These are phyloP conservation scores for Penicilliopsis zonata DNA, from an alignment of 495 filamentous ascomycete species.

Conservation along the genomic window DNA sequence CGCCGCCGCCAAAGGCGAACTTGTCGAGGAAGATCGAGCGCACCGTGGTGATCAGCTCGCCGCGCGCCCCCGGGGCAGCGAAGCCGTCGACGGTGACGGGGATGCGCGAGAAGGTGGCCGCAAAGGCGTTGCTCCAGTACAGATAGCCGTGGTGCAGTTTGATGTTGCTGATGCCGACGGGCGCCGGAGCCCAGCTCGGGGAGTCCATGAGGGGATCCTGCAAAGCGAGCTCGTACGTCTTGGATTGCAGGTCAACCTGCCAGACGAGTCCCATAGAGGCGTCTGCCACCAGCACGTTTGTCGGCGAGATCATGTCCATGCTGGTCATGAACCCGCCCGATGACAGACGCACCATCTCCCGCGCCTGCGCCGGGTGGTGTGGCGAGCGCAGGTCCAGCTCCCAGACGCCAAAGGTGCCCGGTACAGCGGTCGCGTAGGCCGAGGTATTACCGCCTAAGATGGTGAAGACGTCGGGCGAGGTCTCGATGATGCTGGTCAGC, in stretches of 20 bases:
- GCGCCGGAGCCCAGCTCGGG: constrained; percentile 2
- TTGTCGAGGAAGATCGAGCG: constrained; percentile 10
- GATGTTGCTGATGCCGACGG: constrained; percentile 6
- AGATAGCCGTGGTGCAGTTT: constrained; percentile 2
- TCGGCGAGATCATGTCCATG: neutral
- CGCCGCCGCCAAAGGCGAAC: constrained; percentile 10
- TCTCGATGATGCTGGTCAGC: neutral
- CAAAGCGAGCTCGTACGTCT: constrained; percentile 6
- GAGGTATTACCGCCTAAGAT: neutral
- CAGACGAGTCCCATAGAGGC: constrained; percentile 3
- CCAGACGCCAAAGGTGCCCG: constrained; percentile 1
- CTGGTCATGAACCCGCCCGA: neutral
- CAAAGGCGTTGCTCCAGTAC: constrained; percentile 4
- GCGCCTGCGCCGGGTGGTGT: too few relatives aligned
- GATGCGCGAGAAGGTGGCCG: constrained; percentile 5
- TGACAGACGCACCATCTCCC: neutral
- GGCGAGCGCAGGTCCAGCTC: constrained; percentile 1
- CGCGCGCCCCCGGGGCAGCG: constrained; percentile 4
- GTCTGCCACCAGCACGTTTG: constrained; percentile 3
- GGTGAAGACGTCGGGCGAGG: neutral
- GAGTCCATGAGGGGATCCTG: constrained; percentile 3
- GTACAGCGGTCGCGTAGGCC: neutral
- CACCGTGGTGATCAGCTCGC: constrained; percentile 3
- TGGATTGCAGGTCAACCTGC: constrained; percentile 3
- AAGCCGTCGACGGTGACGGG: constrained; percentile 7